phyloP scores from a whole-genome alignment of 371 early-diverging fungal genomes.

The Conidiobolus coronatus region DNA sequence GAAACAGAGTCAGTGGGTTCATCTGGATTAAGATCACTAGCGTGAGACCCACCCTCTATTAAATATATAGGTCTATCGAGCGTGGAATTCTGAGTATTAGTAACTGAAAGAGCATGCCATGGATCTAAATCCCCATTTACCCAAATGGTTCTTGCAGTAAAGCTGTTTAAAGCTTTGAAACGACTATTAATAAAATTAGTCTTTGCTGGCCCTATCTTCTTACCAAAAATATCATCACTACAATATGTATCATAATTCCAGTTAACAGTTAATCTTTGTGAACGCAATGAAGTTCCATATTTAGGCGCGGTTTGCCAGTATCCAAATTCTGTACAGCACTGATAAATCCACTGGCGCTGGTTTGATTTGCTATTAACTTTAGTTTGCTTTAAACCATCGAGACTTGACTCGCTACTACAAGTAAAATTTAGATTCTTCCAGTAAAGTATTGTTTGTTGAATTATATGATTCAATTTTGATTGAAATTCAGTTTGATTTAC shows the following conservation, averaged over 20 bases:
- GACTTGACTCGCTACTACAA: not conserved
- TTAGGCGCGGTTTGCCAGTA: constrained; percentile 32
- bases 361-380: not conserved
- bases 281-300: constrained; percentile 14
- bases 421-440: not conserved
- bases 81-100: constrained; percentile 5
- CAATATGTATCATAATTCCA: constrained; percentile 1
- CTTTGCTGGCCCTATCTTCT: constrained; percentile 11
- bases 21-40: constrained; percentile 3
- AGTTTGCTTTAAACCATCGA: not conserved
- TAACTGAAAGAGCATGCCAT: not conserved
- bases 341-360: constrained; percentile 3
- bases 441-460: not conserved
- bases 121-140: not conserved
- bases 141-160: constrained; percentile 10
- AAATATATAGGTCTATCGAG: not conserved
- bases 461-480: not conserved
- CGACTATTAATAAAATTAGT: constrained; percentile 15
- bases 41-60: constrained; percentile 6
- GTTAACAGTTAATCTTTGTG: constrained; percentile 8
- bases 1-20: constrained; percentile 2
- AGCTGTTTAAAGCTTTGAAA: constrained; percentile 21
- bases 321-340: constrained; percentile 43
- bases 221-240: not conserved
- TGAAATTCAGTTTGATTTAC: not conserved